Conservation (phyloP, 2,329 filamentous ascomycete genomes). For the Paraphaeosphaeria sporulosa region DNA sequence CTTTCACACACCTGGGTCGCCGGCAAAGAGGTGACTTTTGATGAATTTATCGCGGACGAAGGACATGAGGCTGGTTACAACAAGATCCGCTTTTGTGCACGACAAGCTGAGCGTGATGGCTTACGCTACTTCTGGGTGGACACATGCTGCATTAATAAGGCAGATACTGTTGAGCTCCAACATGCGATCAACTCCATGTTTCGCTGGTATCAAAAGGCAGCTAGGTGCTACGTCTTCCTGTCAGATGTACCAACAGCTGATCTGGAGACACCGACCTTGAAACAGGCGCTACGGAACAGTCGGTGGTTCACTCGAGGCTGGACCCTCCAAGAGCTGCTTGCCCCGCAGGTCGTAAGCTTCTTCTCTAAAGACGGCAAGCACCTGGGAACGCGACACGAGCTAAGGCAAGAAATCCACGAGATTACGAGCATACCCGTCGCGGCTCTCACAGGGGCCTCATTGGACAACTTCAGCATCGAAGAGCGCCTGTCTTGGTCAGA, state of each 20-base stretch:
- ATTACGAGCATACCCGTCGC: slow-evolving; percentile 15
- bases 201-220: not conserved
- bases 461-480: slow-evolving; percentile 16
- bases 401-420: slow-evolving; percentile 17
- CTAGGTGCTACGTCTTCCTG: not conserved
- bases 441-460: slow-evolving; percentile 10
- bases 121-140: slow-evolving; percentile 8
- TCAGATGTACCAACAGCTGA: slow-evolving; percentile 1
- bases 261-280: not conserved
- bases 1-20: slow-evolving; percentile 10
- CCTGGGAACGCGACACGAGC: slow-evolving; percentile 17
- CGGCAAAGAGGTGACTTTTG: slow-evolving; percentile 11
- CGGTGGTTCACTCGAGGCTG: not conserved
- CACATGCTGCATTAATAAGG: slow-evolving; percentile 12
- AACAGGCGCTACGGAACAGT: slow-evolving; percentile 1
- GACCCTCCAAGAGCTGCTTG: slow-evolving; percentile 24
- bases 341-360: slow-evolving; percentile 12
- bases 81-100: slow-evolving; percentile 16
- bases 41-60: slow-evolving; percentile 1
- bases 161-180: slow-evolving; percentile 1
- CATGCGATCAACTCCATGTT: slow-evolving; percentile 3
- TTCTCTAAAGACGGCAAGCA: slow-evolving; percentile 14
- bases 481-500: slow-evolving; percentile 20
- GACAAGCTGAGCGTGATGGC: slow-evolving; percentile 12
- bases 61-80: slow-evolving; percentile 10